phyloP scores from a whole-genome alignment of 164 flowering plant genomes.

The Vitis rotundifolia region DNA sequence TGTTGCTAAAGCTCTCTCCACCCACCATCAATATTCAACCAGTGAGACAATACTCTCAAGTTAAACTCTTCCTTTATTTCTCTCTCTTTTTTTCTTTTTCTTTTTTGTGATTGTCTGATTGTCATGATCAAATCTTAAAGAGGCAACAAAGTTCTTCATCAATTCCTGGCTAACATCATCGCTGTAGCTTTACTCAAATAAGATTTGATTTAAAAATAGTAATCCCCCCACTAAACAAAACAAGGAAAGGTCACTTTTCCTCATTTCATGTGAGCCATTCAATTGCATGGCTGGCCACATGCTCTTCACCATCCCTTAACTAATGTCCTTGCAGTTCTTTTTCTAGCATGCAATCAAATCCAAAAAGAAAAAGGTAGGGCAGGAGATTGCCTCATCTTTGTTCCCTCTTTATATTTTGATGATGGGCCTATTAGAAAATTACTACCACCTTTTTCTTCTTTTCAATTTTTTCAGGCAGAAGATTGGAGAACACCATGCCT shows the following conservation, averaged over 20 bases:
- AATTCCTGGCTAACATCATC: slow-evolving; percentile 11
- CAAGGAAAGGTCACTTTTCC: slow-evolving; percentile 11
- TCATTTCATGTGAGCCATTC: slow-evolving; percentile 20
- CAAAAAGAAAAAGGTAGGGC: slow-evolving; percentile 22
- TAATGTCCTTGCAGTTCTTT: slow-evolving; percentile 8
- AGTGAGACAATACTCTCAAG: slow-evolving; percentile 7
- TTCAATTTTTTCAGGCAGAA: neutral
- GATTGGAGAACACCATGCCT: slow-evolving; percentile 5
- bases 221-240: slow-evolving; percentile 15
- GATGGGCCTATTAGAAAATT: slow-evolving; percentile 12
- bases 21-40: slow-evolving; percentile 11
- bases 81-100: neutral
- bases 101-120: neutral
- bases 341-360: slow-evolving; percentile 24
- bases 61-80: neutral
- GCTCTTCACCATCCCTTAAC: slow-evolving; percentile 28
- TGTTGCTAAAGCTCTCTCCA: neutral
- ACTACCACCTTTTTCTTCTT: neutral
- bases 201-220: slow-evolving; percentile 2
- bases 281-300: slow-evolving; percentile 37
- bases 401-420: slow-evolving; percentile 18
- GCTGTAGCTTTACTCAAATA: slow-evolving; percentile 2
- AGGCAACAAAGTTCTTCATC: slow-evolving; percentile 2
- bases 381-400: slow-evolving; percentile 31
- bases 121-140: neutral